Evolutionary conservation across 352 stramenopile species (phyloP), one percentile per base, ranked within the genome.

Genomic region (Pythium apleroticum): DNA sequence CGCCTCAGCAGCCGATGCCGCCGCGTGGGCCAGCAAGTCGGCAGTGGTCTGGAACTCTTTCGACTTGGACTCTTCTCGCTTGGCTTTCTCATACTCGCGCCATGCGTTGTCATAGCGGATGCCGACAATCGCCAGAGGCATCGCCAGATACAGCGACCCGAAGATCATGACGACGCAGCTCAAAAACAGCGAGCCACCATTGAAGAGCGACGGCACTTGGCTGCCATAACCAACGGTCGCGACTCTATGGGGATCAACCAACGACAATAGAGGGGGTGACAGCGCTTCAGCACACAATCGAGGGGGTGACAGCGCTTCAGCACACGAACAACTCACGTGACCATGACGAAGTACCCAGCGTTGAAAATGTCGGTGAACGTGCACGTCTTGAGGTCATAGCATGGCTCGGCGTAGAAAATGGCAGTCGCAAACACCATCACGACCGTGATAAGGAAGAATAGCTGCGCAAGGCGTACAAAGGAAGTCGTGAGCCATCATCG

Each of bases 301-400:
- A n/a, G n/a, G n/a, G n/a, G n/a, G n/a, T n/a, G n/a, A n/a, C n/a
- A n/a, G n/a, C n/a, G n/a, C n/a, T n/a, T n/a, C n/a, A n/a, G n/a
- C n/a, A n/a, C n/a, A n/a, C n/a, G n/a, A 61, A 49, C 80, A 72
- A 68, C 66, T 54, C 86, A 94, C 85, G 86, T 91, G 63, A 91
- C 73, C 79, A 94, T 90, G 53, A 91, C 78, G 65, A 92, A 94
- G 53, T 94, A 94, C 0, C 73, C 82, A 20, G 86, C 76, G 65
- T 94, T 94, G 70, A 93, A 91, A 39, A 93, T 90, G 62, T 93
- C 86, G 25, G 83, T 93, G 63, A 94, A 94, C 17, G 76, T 75
- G 65, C 85, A 94, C 19, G 83, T 92, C 30, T 81, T 77, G 33
- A 91, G 66, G 54, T 91, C 81, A 50, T 91, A 91, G 59, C 85